Percentiles rank a stretch among this genome's conserved stretches.
Conservation (phyloP, 2,329 filamentous ascomycete species). For the Fusarium guadeloupense region DNA sequence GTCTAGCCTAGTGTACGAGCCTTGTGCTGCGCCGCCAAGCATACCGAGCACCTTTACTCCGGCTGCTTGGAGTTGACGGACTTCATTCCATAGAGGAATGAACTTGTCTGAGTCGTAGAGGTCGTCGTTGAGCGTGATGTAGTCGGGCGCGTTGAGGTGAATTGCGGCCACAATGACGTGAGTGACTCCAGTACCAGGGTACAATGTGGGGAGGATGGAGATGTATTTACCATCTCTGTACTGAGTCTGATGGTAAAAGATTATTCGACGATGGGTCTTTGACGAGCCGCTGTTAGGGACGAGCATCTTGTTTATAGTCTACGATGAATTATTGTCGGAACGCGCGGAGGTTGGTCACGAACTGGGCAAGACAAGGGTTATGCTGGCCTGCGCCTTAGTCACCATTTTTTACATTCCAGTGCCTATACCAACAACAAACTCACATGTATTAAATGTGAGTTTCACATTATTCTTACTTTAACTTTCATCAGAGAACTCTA, state of each 20-base stretch:
- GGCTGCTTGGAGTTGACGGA: slow-evolving; percentile 71
- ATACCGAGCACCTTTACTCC: slow-evolving; percentile 84
- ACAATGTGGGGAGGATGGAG: slow-evolving; percentile 59
- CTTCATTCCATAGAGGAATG: slow-evolving; percentile 79
- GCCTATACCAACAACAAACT: not conserved
- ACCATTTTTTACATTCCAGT: slow-evolving; percentile 1
- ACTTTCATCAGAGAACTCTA: no score
- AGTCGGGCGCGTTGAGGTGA: slow-evolving; percentile 74
- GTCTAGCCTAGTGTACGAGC: slow-evolving; percentile 69
- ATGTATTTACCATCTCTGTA: slow-evolving; percentile 53
- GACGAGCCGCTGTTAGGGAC: not conserved
- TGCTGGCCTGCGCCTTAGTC: not conserved
- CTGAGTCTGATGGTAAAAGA: slow-evolving; percentile 62
- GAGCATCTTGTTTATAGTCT: slow-evolving; percentile 10
- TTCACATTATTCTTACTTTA: no score
- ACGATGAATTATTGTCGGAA: slow-evolving; percentile 1
- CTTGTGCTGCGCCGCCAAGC: slow-evolving; percentile 82
- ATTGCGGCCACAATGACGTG: slow-evolving; percentile 86
- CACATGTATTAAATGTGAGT: not conserved
- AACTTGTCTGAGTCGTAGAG: slow-evolving; percentile 70
- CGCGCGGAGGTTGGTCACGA: not conserved
- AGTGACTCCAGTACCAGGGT: slow-evolving; percentile 61
- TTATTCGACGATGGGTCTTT: slow-evolving; percentile 48
- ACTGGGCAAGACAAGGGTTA: not conserved
- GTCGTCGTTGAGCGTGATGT: slow-evolving; percentile 81